Base-by-base conservation (phyloP, 768 basidiomycete species). In the Podaxis sp. region DNA sequence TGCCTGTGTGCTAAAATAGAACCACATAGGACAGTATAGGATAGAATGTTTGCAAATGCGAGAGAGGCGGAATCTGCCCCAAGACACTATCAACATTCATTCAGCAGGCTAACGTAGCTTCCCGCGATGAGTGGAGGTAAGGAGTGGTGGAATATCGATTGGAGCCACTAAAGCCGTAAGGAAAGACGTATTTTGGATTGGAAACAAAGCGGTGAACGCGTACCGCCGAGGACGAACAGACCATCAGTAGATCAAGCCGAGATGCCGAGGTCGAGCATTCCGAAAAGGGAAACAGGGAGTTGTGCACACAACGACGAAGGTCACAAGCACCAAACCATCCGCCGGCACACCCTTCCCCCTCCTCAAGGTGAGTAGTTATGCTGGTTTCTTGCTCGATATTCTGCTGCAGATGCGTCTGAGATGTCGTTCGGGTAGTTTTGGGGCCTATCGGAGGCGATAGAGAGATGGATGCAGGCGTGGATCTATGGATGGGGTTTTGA, bases 311-410 rank as follows among this genome's bases (percentile, higher is more conserved):
- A 49, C 59, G 15, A 55, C 33, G 36, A 33, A n/a, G 33, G 52
- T 17, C 39, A 39, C n/a, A 24, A 56, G 24, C 19, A 42, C 38
- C 22, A 19, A 51, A 52, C 48, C 17, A 51, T 44, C 56, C 40
- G 58, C 26, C 58, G 46, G 44, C 61, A 55, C 19, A 48, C 40
- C 53, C 42, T 49, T 51, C 30, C 38, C 61, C 54, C 26, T 64
- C 66, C 64, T 72, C 70, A 70, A 72, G 71, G 73, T 74, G 68
- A 72, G 70, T 54, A 30, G 28, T 22, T 64, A 12, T 64, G 51
- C 36, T 17, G 19, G 30, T 52, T 65, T 66, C 62, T 48, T 61
- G 61, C 13, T 33, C 15, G 38, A 12, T 48, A n/a, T 44, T 15
- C 22, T 38, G 46, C 53, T 39, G 22, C 13, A 49, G 39, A 38